Evolutionary conservation across 495 filamentous ascomycete species (phyloP).

Genomic region (Daldinia grandis): DNA sequence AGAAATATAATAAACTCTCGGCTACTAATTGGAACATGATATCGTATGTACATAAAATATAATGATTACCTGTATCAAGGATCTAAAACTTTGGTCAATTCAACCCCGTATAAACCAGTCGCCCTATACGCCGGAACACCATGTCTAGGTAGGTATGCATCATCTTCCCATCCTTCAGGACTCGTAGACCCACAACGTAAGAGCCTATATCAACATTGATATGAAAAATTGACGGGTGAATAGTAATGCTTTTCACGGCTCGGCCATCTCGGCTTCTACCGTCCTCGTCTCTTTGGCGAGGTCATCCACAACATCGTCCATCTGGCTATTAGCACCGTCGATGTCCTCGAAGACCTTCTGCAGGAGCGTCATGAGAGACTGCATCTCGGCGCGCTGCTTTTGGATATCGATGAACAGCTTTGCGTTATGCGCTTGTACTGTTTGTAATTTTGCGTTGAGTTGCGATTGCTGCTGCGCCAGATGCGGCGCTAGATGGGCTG

Average conservation of each 20-base stretch:
- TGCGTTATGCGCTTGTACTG: slow-evolving; percentile 70
- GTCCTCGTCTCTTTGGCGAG: slow-evolving; percentile 57
- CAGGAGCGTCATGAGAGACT: slow-evolving; percentile 67
- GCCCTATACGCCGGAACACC: slow-evolving; percentile 31
- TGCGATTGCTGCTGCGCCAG: slow-evolving; percentile 66
- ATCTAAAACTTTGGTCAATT: neutral
- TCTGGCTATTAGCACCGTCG: slow-evolving; percentile 65
- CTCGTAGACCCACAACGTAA: slow-evolving; percentile 14
- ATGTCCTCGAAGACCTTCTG: slow-evolving; percentile 75
- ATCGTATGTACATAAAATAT: slow-evolving; percentile 6
- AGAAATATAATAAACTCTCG: neutral
- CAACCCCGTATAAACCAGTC: neutral
- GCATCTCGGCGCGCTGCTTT: slow-evolving; percentile 77
- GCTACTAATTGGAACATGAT: neutral
- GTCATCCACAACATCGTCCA: slow-evolving; percentile 56
- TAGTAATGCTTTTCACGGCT: slow-evolving; percentile 5
- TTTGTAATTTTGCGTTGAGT: slow-evolving; percentile 68
- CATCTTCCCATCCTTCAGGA: neutral
- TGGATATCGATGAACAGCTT: slow-evolving; percentile 68
- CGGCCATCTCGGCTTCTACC: slow-evolving; percentile 56
- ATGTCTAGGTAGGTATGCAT: slow-evolving; percentile 23
- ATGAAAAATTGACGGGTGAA: neutral
- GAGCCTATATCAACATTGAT: neutral
- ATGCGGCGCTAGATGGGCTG: slow-evolving; percentile 75
- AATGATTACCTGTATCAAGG: neutral